A percentile compares a stretch with the other conserved stretches of the same genome.
Evolutionary conservation across 306 rosid genomes (phyloP).

Genomic region (Dalbergia oliveri): DNA sequence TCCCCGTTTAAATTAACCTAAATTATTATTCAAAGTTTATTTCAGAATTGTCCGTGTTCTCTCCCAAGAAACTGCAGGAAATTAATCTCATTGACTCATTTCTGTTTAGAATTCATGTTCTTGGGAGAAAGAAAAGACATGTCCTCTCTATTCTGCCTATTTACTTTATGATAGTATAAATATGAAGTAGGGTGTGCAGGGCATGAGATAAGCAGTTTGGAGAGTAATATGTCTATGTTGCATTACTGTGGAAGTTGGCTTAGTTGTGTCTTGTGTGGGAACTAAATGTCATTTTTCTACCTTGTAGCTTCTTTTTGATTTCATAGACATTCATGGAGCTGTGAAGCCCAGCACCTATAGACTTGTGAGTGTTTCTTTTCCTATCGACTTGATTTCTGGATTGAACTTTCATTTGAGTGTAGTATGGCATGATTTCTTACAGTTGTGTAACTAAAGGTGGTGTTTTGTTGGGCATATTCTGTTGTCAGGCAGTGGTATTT

Average conservation of each 20-base stretch:
- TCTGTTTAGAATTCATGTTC: neutral
- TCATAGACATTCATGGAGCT: conserved; percentile 62
- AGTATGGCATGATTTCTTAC: conserved; percentile 34
- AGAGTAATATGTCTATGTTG: conserved; percentile 11
- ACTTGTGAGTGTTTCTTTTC: conserved; percentile 65
- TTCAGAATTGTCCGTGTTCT: neutral
- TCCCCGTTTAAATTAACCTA: conserved; percentile 14
- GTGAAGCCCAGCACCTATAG: conserved; percentile 73
- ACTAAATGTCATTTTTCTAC: conserved; percentile 41
- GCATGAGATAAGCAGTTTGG: conserved; percentile 20
- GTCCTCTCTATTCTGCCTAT: neutral
- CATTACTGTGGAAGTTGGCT: neutral
- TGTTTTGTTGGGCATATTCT: too few species aligned
- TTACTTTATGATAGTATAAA: conserved; percentile 1
- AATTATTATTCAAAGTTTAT: neutral
- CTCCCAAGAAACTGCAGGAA: neutral
- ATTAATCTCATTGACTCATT: neutral
- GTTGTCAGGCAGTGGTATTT: too few species aligned
- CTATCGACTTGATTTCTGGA: conserved; percentile 38
- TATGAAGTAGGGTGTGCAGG: neutral
- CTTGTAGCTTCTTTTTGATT: conserved; percentile 73
- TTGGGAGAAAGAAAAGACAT: neutral
- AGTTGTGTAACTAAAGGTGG: neutral
- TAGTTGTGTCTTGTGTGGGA: conserved; percentile 14
- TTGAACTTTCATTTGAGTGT: conserved; percentile 30